phyloP scores from a whole-genome alignment of 1,139 yeast species.

The Kodamaea sp. region DNA sequence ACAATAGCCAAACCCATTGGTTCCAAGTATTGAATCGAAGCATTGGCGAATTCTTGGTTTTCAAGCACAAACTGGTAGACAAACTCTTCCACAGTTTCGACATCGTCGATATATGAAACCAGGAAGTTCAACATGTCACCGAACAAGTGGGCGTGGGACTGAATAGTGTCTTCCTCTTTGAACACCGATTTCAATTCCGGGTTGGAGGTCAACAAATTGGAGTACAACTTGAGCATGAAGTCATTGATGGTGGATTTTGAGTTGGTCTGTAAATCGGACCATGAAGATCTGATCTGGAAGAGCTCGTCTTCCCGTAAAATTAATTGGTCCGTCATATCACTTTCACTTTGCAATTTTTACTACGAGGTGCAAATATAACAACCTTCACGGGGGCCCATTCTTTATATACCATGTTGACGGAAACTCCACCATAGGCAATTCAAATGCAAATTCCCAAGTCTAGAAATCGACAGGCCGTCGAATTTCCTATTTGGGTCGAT shows the following conservation, averaged over 20 bases:
- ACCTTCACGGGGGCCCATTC: too few species aligned
- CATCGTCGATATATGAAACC: conserved; percentile 34
- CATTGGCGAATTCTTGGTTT: conserved; percentile 28
- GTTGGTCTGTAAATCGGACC: conserved; percentile 33
- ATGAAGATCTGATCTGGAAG: conserved; percentile 27
- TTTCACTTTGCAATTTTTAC: too few species aligned
- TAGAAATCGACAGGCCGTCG: conserved; percentile 5
- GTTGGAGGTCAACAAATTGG: conserved; percentile 37
- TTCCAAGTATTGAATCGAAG: conserved; percentile 38
- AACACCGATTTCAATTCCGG: conserved; percentile 28
- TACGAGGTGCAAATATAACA: too few species aligned
- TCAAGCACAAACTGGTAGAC: conserved; percentile 36
- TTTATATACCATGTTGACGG: neutral
- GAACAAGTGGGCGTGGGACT: conserved; percentile 36
- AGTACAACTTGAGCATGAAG: conserved; percentile 32
- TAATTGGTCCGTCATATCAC: conserved; percentile 10
- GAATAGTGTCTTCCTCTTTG: conserved; percentile 24
- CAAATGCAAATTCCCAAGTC: conserved; percentile 7
- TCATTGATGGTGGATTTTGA: conserved; percentile 32
- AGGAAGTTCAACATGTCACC: conserved; percentile 39
- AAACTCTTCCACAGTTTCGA: conserved; percentile 33
- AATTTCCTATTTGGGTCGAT: conserved; percentile 12
- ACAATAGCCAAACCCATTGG: conserved; percentile 46
- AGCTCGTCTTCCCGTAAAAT: conserved; percentile 14
- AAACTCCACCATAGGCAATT: neutral